Evolutionary conservation across 2,329 filamentous ascomycete genomes (phyloP).

Genomic region (Thielaviopsis punctulata): DNA sequence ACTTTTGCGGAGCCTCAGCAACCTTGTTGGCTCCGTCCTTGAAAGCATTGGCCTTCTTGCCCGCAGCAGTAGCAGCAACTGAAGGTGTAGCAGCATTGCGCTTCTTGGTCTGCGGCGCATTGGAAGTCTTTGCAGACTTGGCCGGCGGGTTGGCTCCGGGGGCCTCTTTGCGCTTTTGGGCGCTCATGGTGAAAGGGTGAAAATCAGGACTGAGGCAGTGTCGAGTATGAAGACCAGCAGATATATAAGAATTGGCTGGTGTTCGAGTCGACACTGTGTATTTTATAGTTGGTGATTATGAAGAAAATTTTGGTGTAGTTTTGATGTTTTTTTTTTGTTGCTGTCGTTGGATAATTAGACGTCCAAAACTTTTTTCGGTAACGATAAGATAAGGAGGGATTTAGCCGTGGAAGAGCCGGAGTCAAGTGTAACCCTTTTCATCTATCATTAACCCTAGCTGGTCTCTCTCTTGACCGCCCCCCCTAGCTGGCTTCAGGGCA

Average conservation of each 20-base stretch:
- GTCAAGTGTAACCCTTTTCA: neutral
- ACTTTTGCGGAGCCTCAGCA: conserved; percentile 18
- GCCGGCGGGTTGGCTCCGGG: conserved; percentile 31
- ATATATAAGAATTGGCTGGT: neutral
- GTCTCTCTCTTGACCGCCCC: neutral
- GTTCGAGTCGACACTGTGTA: conserved; percentile 3
- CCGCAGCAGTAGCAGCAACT: conserved; percentile 12
- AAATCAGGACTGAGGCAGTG: neutral
- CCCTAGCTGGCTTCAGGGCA: neutral
- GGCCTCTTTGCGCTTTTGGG: conserved; percentile 41
- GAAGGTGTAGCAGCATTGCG: conserved; percentile 17
- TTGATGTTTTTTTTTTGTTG: neutral
- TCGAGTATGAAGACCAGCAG: conserved; percentile 4
- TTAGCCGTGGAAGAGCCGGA: neutral
- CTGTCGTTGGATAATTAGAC: conserved; percentile 11
- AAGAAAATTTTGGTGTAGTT: neutral
- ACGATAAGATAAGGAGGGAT: conserved; percentile 12
- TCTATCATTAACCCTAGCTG: neutral
- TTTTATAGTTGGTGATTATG: neutral
- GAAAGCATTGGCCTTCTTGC: conserved; percentile 19
- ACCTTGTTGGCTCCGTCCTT: conserved; percentile 20
- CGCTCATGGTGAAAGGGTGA: conserved; percentile 29
- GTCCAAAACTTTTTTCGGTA: conserved; percentile 18
- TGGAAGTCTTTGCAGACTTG: conserved; percentile 30
- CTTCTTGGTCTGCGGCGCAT: conserved; percentile 32